phyloP scores from a whole-genome alignment of 83 land plant species.

The Picea engelmannii region DNA sequence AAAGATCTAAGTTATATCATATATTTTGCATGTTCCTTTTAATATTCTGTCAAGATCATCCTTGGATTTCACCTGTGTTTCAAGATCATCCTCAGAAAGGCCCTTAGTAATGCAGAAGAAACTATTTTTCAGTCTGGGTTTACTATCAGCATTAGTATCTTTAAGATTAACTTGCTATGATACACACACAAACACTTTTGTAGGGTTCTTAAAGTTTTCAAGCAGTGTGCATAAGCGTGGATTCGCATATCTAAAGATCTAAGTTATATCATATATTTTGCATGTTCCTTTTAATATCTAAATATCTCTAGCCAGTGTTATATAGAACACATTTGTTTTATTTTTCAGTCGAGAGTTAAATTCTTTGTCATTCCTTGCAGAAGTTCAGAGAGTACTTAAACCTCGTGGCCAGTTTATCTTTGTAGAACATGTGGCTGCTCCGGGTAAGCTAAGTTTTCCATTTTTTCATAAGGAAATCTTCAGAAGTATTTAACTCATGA shows the following conservation, averaged over 20 bases:
- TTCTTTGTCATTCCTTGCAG: constrained; percentile 37
- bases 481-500: background rate
- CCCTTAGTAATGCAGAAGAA: too few relatives aligned
- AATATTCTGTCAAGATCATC: background rate
- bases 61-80: too few relatives aligned
- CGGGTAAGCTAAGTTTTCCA: constrained; percentile 46
- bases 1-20: background rate
- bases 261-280: background rate
- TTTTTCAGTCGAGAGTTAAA: background rate
- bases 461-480: background rate
- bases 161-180: background rate
- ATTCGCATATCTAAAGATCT: background rate
- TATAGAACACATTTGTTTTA: background rate
- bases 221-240: background rate
- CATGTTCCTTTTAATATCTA: background rate
- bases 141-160: background rate
- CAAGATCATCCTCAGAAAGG: too few relatives aligned
- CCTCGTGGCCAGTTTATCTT: constrained; percentile 79
- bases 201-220: background rate
- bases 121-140: background rate
- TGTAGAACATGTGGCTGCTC: constrained; percentile 92
- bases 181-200: background rate
- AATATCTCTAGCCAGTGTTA: background rate
- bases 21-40: background rate
- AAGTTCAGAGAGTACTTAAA: constrained; percentile 85